Evolutionary conservation across 2,329 filamentous ascomycete genomes (phyloP), one percentile per base, ranked within the genome.

Genomic region (Colletotrichum musicola): DNA sequence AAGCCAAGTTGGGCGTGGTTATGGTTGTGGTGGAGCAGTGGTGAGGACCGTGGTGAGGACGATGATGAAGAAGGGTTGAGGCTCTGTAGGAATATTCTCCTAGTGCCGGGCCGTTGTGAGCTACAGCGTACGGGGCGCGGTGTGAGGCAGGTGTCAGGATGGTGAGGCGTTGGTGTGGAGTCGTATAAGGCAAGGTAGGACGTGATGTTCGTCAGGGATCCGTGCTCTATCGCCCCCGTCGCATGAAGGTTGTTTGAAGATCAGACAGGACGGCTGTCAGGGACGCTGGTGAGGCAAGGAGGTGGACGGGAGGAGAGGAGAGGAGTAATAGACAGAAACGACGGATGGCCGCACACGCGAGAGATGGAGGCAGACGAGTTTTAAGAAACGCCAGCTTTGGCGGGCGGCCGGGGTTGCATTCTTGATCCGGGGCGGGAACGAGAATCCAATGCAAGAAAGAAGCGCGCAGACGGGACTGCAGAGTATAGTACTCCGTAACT

Each of bases 231-330:
- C 42, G 49, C 22, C 71, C 66, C 56, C 69, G 74, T 77, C 73
- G 75, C 75, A 77, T 78, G 69, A 75, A 74, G 64, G 59, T 71
- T 72, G 74, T 73, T 74, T 74, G 76, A 73, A 77, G 78, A 80
- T 80, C 78, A 80, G 75, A 79, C 79, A 75, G 69, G 74, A 74
- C 70, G 74, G 62, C 49, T 63, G 71, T 67, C 71, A 71, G 70
- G 70, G 68, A 71, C 69, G 56, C 62, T 67, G 64, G 73, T 76
- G 75, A 69, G 54, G 67, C 60, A 72, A 60, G 73, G 63, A 75
- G 73, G 77, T 77, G 76, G 73, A 74, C 74, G 71, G 72, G 10
- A 6, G 73, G 74, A 75, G 76, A 76, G 71, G 71, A 25, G 73
- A 25, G 73, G 73, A 75, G 76, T 7, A 78, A 80, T 74, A 75